Percentiles rank a stretch among this genome's conserved stretches.
Evolutionary conservation across 805 yeast genomes (phyloP).

Genomic region (Ogataea paraovalis): DNA sequence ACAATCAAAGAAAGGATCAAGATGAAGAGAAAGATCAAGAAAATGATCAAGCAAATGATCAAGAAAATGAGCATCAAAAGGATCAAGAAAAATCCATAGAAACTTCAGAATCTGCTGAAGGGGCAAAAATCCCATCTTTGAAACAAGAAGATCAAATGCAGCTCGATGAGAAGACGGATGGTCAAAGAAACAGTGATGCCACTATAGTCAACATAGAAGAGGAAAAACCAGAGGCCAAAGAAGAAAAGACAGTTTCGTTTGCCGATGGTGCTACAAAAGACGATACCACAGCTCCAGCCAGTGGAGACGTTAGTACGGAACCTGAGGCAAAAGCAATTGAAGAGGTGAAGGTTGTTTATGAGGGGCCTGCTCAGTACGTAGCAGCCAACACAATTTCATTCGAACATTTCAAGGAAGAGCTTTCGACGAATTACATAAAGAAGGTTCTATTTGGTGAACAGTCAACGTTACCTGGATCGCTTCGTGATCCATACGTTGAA

Average conservation of each 20-base stretch:
- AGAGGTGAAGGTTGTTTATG: constrained; percentile 31
- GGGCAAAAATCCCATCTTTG: too few relatives aligned
- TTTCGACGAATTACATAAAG: constrained; percentile 30
- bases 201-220: constrained; percentile 1
- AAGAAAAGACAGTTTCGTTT: constrained; percentile 13
- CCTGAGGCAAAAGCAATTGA: constrained; percentile 4
- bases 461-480: constrained; percentile 46
- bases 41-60: too few relatives aligned
- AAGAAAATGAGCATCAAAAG: too few relatives aligned
- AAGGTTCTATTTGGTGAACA: constrained; percentile 59
- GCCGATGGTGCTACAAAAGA: constrained; percentile 8
- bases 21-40: too few relatives aligned
- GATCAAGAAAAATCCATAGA: too few relatives aligned
- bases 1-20: too few relatives aligned
- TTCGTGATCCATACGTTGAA: constrained; percentile 53
- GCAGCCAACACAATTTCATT: constrained; percentile 52
- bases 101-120: too few relatives aligned
- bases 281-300: background rate
- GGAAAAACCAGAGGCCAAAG: constrained; percentile 5
- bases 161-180: background rate
- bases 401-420: constrained; percentile 40
- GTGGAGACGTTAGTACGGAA: background rate
- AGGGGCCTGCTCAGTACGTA: constrained; percentile 68
- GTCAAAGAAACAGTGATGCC: background rate
- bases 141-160: too few relatives aligned